Evolutionary conservation across 495 filamentous ascomycete species (phyloP).

Genomic region (Margaritispora aquatica): DNA sequence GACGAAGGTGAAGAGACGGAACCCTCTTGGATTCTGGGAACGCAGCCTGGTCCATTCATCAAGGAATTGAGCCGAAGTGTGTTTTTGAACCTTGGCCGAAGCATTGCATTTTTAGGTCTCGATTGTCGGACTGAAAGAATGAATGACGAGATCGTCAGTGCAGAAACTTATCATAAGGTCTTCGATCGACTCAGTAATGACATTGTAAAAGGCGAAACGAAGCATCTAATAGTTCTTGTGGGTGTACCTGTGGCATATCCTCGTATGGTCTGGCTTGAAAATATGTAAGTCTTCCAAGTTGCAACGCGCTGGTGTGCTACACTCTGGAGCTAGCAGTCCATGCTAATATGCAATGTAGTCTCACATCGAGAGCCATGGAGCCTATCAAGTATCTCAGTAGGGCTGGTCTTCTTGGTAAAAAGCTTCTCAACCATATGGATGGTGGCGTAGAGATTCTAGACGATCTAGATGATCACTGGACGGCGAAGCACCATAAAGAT

Average conservation of each 20-base stretch:
- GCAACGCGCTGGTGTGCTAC: too few species aligned
- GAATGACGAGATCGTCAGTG: conserved; percentile 70
- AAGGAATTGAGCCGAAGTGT: conserved; percentile 74
- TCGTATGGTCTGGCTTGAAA: conserved; percentile 72
- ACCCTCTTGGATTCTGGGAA: conserved; percentile 85
- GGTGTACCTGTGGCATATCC: conserved; percentile 92
- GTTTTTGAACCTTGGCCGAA: conserved; percentile 76
- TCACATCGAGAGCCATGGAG: conserved; percentile 79
- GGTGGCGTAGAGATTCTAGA: conserved; percentile 91
- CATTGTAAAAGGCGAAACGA: conserved; percentile 74
- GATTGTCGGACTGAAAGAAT: conserved; percentile 90
- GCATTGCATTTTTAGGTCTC: conserved; percentile 75
- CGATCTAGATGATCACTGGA: conserved; percentile 94
- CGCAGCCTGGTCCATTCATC: conserved; percentile 82
- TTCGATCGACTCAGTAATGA: conserved; percentile 80
- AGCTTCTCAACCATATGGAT: conserved; percentile 82
- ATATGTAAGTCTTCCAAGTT: conserved; percentile 52
- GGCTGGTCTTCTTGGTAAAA: conserved; percentile 65
- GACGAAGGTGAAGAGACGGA: conserved; percentile 76
- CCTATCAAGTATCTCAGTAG: conserved; percentile 85
- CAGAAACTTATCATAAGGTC: conserved; percentile 73
- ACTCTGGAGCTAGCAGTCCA: background rate
- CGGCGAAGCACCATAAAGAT: conserved; percentile 83
- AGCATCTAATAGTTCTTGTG: conserved; percentile 81
- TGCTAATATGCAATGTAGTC: conserved; percentile 36